Evolutionary conservation across 75 land plant species (phyloP).

Genomic region (Picea glauca): DNA sequence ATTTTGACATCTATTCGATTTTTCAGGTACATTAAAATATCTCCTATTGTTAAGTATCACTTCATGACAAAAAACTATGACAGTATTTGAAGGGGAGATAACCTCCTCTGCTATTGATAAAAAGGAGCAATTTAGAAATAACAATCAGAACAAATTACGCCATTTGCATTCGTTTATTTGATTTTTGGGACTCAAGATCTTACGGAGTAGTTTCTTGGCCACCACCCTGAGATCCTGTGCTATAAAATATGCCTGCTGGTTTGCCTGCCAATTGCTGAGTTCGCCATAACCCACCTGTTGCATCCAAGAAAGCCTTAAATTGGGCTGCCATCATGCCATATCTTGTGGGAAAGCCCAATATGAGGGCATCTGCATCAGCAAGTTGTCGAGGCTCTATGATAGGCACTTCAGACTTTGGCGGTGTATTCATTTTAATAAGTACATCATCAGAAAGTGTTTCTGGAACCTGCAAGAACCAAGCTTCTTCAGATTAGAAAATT

Average conservation of each 20-base stretch:
- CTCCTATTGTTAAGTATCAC: background rate
- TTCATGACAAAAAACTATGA: background rate
- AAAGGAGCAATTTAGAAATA: background rate
- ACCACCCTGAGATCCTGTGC: slow-evolving; percentile 48
- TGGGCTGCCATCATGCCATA: slow-evolving; percentile 59
- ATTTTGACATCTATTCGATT: background rate
- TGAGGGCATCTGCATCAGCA: slow-evolving; percentile 36
- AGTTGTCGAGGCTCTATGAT: slow-evolving; percentile 27
- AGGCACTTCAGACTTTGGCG: slow-evolving; percentile 45
- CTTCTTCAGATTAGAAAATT: too few relatives aligned
- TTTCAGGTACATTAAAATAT: background rate
- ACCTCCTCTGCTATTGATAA: background rate
- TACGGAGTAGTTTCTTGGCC: slow-evolving; percentile 55
- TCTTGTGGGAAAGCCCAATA: slow-evolving; percentile 45
- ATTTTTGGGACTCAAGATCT: background rate
- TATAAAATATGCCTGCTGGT: slow-evolving; percentile 40
- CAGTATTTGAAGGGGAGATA: background rate
- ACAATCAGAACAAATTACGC: background rate
- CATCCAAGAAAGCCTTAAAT: slow-evolving; percentile 47
- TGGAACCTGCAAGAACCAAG: slow-evolving; percentile 21
- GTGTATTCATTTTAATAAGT: slow-evolving; percentile 34
- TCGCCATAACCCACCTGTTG: slow-evolving; percentile 46
- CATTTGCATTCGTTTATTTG: background rate
- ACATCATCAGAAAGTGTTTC: slow-evolving; percentile 46
- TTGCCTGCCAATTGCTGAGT: slow-evolving; percentile 38